These are phyloP conservation scores for Paramecium sonneborni DNA, from an alignment of 73 alveolate genomes.

Conservation along the genomic window DNA sequence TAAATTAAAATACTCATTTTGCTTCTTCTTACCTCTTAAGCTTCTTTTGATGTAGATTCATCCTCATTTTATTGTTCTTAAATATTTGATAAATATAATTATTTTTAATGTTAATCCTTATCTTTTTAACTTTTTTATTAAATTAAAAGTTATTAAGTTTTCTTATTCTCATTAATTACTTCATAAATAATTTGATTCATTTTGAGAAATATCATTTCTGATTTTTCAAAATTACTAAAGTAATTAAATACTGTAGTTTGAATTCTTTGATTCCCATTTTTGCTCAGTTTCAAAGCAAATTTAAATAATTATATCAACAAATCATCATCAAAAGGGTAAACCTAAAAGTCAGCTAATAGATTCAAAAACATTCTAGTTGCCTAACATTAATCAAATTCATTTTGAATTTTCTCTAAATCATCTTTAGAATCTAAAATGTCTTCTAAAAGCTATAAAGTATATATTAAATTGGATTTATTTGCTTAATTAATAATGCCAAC, in stretches of 20 bases:
- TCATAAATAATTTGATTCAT: constrained; percentile 58
- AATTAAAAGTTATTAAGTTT: not conserved
- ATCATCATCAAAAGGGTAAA: constrained; percentile 62
- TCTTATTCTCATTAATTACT: constrained; percentile 50
- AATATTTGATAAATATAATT: not conserved
- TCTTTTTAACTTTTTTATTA: constrained; percentile 24
- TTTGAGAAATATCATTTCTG: constrained; percentile 56
- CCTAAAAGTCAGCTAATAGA: constrained; percentile 55
- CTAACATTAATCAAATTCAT: constrained; percentile 32
- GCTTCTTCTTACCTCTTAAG: constrained; percentile 42
- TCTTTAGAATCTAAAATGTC: constrained; percentile 59
- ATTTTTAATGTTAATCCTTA: constrained; percentile 35
- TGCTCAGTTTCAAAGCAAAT: constrained; percentile 37
- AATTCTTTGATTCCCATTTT: constrained; percentile 56
- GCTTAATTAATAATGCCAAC: constrained; percentile 54
- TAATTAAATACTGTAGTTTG: constrained; percentile 47
- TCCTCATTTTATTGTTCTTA: not conserved
- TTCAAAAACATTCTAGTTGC: constrained; percentile 63
- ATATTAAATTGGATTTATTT: constrained; percentile 47
- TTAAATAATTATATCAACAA: constrained; percentile 9
- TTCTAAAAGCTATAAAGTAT: constrained; percentile 48
- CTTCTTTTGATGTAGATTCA: not conserved
- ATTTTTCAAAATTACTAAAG: constrained; percentile 57
- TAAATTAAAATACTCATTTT: constrained; percentile 32
- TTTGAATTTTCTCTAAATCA: constrained; percentile 55